A percentile compares a stretch with the other conserved stretches of the same genome.
phyloP scores from a whole-genome alignment of 306 rosid species.

The Casuarina equisetifolia region DNA sequence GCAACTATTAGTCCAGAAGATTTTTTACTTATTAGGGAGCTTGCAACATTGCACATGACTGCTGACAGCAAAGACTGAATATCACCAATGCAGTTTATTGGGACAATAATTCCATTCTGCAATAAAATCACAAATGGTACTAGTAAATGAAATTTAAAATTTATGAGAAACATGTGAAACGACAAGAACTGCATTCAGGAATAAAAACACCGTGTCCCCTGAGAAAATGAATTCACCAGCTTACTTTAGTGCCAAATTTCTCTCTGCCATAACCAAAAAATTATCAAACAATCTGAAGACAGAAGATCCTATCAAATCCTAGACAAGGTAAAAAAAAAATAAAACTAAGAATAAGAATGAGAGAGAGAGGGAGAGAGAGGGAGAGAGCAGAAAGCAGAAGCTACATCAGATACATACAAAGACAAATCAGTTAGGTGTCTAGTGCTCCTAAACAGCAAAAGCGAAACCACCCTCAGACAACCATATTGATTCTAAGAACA shows the following conservation, averaged over 20 bases:
- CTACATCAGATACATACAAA: not conserved
- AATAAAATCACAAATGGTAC: slow-evolving; percentile 35
- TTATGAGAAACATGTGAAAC: slow-evolving; percentile 20
- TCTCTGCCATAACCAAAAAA: not conserved
- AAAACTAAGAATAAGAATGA: not conserved
- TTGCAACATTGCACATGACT: slow-evolving; percentile 71
- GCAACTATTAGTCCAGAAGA: slow-evolving; percentile 46
- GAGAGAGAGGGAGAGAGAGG: too few relatives aligned
- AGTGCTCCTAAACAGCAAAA: not conserved
- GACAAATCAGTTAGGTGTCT: not conserved
- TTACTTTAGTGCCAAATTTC: not conserved
- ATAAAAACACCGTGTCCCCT: slow-evolving; percentile 4
- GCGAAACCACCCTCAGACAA: not conserved
- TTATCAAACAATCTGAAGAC: not conserved
- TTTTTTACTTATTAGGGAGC: slow-evolving; percentile 51
- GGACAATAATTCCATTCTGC: slow-evolving; percentile 60
- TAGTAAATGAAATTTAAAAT: slow-evolving; percentile 23
- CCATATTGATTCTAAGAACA: not conserved
- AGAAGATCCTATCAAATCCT: not conserved
- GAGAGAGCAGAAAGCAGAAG: not conserved
- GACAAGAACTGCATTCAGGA: slow-evolving; percentile 23
- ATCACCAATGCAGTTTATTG: slow-evolving; percentile 57
- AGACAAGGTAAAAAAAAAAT: too few relatives aligned
- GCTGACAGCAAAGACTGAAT: slow-evolving; percentile 79
- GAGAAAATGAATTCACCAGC: slow-evolving; percentile 15